These are phyloP conservation scores for Vitis labrusca DNA, from an alignment of 164 flowering plant species.

Conservation along the genomic window DNA sequence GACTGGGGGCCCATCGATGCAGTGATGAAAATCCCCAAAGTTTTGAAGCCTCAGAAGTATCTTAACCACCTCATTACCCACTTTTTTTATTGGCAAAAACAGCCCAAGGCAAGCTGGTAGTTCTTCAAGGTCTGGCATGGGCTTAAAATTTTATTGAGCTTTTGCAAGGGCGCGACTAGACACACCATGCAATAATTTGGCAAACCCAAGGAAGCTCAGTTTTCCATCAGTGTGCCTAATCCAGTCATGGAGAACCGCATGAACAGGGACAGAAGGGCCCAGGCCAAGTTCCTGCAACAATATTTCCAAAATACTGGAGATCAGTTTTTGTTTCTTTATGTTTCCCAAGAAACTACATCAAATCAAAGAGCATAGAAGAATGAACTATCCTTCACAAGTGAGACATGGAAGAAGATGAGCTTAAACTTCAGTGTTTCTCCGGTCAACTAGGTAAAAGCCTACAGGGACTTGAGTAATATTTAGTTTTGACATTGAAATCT, in stretches of 20 bases:
- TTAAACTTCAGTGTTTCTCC: background rate
- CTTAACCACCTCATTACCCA: background rate
- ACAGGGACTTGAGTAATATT: no score
- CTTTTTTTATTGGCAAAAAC: slow-evolving; percentile 1
- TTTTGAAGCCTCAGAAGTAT: background rate
- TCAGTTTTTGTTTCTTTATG: background rate
- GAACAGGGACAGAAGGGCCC: slow-evolving; percentile 56
- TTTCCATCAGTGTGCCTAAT: slow-evolving; percentile 67
- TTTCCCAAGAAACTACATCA: background rate
- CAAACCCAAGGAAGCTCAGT: slow-evolving; percentile 64
- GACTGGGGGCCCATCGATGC: background rate
- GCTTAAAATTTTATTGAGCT: slow-evolving; percentile 26
- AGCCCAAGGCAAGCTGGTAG: no score
- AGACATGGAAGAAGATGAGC: background rate
- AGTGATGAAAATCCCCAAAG: background rate
- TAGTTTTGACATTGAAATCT: no score
- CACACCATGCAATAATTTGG: slow-evolving; percentile 59
- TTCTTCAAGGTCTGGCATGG: background rate
- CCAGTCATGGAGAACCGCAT: slow-evolving; percentile 70
- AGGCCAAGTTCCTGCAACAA: slow-evolving; percentile 61
- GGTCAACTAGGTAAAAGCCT: no score
- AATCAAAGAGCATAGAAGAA: background rate
- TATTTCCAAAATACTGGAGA: background rate
- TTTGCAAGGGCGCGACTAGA: slow-evolving; percentile 44
- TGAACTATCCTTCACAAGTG: no score